Evolutionary conservation across 1,139 yeast genomes (phyloP).

Genomic region (Kazachstania sp.): DNA sequence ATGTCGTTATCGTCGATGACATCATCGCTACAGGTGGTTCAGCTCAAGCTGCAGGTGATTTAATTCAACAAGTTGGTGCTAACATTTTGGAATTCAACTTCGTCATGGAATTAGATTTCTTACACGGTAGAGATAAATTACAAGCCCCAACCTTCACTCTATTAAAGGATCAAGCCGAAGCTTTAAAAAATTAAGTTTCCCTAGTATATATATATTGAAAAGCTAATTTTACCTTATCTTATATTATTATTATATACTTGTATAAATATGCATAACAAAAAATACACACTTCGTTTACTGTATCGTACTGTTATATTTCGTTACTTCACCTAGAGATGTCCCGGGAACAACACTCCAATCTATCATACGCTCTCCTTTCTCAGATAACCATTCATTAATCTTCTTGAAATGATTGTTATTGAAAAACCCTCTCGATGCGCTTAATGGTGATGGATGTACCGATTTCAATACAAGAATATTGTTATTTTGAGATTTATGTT

Average conservation of each 20-base stretch:
- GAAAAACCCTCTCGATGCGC: constrained; percentile 81
- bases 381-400: constrained; percentile 64
- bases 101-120: constrained; percentile 88
- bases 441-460: constrained; percentile 92
- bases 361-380: constrained; percentile 37
- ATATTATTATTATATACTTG: too few relatives aligned
- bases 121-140: constrained; percentile 85
- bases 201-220: too few relatives aligned
- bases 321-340: constrained; percentile 18
- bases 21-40: constrained; percentile 98
- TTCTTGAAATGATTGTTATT: constrained; percentile 59
- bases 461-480: constrained; percentile 50
- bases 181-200: constrained; percentile 19
- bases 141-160: constrained; percentile 81
- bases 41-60: constrained; percentile 87
- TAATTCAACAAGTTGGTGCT: constrained; percentile 59
- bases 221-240: too few relatives aligned
- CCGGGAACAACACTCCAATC: constrained; percentile 50
- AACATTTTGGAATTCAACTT: constrained; percentile 73
- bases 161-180: constrained; percentile 70
- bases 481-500: constrained; percentile 9
- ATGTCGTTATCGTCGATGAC: constrained; percentile 83
- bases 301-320: constrained; percentile 4
- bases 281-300: background rate
- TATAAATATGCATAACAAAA: background rate